Conservation (phyloP, 2,329 filamentous ascomycete species). For the Capronia epimyces region DNA sequence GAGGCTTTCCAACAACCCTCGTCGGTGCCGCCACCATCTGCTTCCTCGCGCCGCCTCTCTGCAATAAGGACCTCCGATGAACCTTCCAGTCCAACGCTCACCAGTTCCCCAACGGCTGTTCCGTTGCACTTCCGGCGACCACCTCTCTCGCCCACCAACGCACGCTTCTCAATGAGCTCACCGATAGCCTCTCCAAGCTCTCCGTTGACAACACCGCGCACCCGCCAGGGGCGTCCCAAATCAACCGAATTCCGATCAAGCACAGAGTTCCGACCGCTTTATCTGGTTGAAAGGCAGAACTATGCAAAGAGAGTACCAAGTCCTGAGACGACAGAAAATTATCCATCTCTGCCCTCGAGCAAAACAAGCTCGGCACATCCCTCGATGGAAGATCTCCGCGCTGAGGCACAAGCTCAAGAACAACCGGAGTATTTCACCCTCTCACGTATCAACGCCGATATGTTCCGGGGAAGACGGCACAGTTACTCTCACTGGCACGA, state of each 20-base stretch:
- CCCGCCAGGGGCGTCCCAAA: conserved; percentile 43
- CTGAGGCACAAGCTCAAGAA: conserved; percentile 32
- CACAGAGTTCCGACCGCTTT: conserved; percentile 73
- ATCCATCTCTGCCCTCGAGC: conserved; percentile 50
- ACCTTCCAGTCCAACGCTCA: conserved; percentile 27
- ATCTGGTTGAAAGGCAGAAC: conserved; percentile 65
- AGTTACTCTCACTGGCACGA: conserved; percentile 25
- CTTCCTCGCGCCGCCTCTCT: conserved; percentile 19
- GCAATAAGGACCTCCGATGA: conserved; percentile 21
- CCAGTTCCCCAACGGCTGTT: conserved; percentile 49
- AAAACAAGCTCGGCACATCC: conserved; percentile 45
- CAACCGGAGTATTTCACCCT: conserved; percentile 22
- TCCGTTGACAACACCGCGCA: conserved; percentile 36
- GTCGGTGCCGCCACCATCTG: background rate
- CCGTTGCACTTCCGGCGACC: conserved; percentile 49
- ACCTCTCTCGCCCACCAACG: conserved; percentile 37
- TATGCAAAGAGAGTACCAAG: conserved; percentile 36
- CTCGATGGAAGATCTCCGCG: conserved; percentile 42
- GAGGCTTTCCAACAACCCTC: conserved; percentile 33
- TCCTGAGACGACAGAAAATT: conserved; percentile 37
- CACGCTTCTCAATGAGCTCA: conserved; percentile 35
- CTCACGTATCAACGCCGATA: conserved; percentile 16
- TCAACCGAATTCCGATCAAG: conserved; percentile 50
- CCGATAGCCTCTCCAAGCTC: conserved; percentile 37
- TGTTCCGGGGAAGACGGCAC: conserved; percentile 30